Percentiles rank a stretch among this genome's conserved stretches.
phyloP scores from a whole-genome alignment of 2,329 filamentous ascomycete species.

The Apiospora aurea region DNA sequence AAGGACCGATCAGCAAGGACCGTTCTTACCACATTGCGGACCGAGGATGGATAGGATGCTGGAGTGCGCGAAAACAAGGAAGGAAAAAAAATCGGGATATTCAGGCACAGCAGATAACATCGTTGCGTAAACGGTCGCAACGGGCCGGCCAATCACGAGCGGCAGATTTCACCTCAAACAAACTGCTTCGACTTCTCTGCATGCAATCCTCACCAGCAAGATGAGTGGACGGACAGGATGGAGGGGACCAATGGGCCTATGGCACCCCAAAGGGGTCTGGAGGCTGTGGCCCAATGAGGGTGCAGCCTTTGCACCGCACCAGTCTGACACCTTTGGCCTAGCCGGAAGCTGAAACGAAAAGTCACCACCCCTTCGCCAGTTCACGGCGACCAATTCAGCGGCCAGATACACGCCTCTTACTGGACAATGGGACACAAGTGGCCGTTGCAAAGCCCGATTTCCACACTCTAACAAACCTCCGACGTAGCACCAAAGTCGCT shows the following conservation, averaged over 20 bases:
- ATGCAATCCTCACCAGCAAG: background rate
- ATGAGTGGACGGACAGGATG: background rate
- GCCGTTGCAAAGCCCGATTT: slow-evolving; percentile 14
- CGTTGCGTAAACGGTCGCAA: background rate
- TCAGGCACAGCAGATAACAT: slow-evolving; percentile 11
- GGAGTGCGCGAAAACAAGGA: background rate
- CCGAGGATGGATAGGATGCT: background rate
- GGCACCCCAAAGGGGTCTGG: background rate
- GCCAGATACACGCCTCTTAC: background rate
- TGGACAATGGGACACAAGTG: slow-evolving; percentile 7
- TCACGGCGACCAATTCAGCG: background rate
- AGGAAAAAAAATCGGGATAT: background rate
- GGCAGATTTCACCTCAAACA: background rate
- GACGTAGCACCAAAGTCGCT: slow-evolving; percentile 12
- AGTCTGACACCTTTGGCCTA: background rate
- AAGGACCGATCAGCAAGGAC: slow-evolving; percentile 32
- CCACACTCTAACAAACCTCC: background rate
- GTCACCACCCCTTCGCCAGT: background rate
- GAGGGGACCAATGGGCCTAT: background rate
- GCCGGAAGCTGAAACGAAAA: background rate
- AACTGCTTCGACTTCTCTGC: background rate
- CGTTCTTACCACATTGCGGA: slow-evolving; percentile 8
- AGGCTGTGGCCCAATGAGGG: background rate
- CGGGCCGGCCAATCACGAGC: background rate
- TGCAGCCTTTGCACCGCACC: background rate